These are phyloP conservation scores for Heterobasidion irregulare DNA, from an alignment of 1,284 basidiomycete species.

Conservation along the genomic window DNA sequence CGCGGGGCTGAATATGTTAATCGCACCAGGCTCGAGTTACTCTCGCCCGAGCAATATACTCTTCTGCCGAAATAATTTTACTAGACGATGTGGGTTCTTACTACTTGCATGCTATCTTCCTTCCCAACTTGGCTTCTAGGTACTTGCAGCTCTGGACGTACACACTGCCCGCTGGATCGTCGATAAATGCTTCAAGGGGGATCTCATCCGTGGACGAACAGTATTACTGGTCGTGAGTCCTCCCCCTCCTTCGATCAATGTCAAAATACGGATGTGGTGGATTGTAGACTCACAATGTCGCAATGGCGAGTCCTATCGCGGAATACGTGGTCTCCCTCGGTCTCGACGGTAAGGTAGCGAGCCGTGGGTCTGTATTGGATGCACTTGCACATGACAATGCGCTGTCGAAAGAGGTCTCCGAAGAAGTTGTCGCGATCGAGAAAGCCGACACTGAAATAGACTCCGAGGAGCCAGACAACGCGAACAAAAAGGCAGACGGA, in stretches of 20 bases:
- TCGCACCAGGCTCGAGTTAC: slow-evolving; percentile 53
- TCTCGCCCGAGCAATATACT: slow-evolving; percentile 66
- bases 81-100: slow-evolving; percentile 45
- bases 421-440: slow-evolving; percentile 26
- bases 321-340: slow-evolving; percentile 55
- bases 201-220: slow-evolving; percentile 61
- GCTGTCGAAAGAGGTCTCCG: slow-evolving; percentile 28
- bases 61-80: slow-evolving; percentile 50
- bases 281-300: slow-evolving; percentile 55
- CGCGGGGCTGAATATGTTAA: background rate
- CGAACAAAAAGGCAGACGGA: slow-evolving; percentile 23
- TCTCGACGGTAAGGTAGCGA: slow-evolving; percentile 38
- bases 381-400: slow-evolving; percentile 30
- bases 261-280: background rate
- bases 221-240: slow-evolving; percentile 60
- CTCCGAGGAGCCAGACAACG: slow-evolving; percentile 18
- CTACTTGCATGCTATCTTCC: background rate
- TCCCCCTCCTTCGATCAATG: background rate
- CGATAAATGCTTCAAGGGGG: slow-evolving; percentile 64
- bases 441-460: slow-evolving; percentile 29
- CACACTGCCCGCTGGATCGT: slow-evolving; percentile 74
- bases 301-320: slow-evolving; percentile 51
- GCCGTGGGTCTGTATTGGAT: slow-evolving; percentile 37
- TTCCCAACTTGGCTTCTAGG: slow-evolving; percentile 10
- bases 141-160: slow-evolving; percentile 48